Base-by-base conservation (phyloP, 345 rosid species). In the Acer campestre region DNA sequence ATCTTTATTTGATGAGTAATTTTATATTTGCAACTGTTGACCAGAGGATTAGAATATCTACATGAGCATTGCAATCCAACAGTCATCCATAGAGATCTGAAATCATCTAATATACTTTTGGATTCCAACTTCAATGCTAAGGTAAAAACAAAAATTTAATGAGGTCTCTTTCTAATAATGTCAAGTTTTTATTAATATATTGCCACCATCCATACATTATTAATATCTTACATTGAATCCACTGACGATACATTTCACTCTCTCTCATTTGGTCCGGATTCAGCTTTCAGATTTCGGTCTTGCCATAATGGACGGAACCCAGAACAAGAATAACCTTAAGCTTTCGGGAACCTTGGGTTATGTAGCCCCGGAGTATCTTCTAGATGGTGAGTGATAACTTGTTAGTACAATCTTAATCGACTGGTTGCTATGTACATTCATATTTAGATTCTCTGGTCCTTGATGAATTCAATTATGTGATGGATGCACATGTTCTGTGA, bases 201-300 rank as follows among this genome's bases (percentile, higher is more conserved):
- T 80, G 2, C 31, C 29, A 48, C 64, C 66, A 7, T 40, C 35
- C 70, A 35, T 35, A 48, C 31, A 29, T 71, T 46, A 7, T 59
- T 14, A 12, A 48, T 53, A 44, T 68, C 27, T 79, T 72, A 59
- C 42, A 68, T 63, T 27, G 38, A 66, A 53, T 55, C 48, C 35
- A 29, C 35, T 61, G 27, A 58, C 55, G 27, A 58, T 18, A 14
- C 18, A 20, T 4, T 22, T 74, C 23, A 73, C 48, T 65, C 72
- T 68, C 62, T 40, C 20, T 59, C 49, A 49, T 79, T 61, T 58
- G 68, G 58, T 82, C 73, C 62, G 61, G 49, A 70, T 82, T 79
- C 90, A 96, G 99, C 90, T 96, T 18, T 92, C 99, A 55, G 99
- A 96, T 88, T 96, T 96, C 79, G 98, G 99, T 75, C 97, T 96